Evolutionary conservation across 2,329 filamentous ascomycete species (phyloP).

Genomic region (Pseudocercospora fijiensis): DNA sequence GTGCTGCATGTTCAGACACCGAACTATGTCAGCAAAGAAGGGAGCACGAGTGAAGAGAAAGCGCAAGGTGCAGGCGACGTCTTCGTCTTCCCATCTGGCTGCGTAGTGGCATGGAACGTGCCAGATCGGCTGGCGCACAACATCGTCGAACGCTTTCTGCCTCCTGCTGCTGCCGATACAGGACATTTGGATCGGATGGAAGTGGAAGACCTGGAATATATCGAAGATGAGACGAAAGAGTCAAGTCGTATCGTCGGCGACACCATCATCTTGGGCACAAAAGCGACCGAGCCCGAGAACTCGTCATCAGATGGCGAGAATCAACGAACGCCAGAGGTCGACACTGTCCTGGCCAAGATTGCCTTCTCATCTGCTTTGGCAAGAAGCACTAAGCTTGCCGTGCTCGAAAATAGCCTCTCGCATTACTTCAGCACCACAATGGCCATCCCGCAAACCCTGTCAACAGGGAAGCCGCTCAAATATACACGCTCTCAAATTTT

Average conservation of each 20-base stretch:
- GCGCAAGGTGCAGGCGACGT: constrained; percentile 64
- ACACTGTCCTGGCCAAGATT: constrained; percentile 82
- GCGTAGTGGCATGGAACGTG: constrained; percentile 87
- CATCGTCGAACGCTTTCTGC: constrained; percentile 69
- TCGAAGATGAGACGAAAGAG: constrained; percentile 70
- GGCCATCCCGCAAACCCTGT: constrained; percentile 74
- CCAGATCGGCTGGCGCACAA: constrained; percentile 70
- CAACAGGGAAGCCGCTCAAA: constrained; percentile 62
- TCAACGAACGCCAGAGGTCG: constrained; percentile 38
- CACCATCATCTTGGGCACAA: constrained; percentile 83
- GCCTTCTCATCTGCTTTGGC: constrained; percentile 94
- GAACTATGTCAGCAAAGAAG: constrained; percentile 40
- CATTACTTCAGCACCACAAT: constrained; percentile 86
- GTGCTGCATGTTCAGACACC: constrained; percentile 60
- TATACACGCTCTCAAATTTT: constrained; percentile 77
- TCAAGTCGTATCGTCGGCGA: constrained; percentile 80
- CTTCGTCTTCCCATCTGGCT: constrained; percentile 93
- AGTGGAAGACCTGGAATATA: constrained; percentile 85
- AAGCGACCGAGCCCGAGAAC: constrained; percentile 38
- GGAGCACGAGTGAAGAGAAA: constrained; percentile 47
- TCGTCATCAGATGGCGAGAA: constrained; percentile 6
- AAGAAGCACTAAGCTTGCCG: constrained; percentile 87
- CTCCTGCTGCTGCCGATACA: constrained; percentile 66
- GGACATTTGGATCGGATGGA: constrained; percentile 72
- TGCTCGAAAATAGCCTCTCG: constrained; percentile 78